Conservation (phyloP, 306 rosid genomes). For the Rubus idaeus region DNA sequence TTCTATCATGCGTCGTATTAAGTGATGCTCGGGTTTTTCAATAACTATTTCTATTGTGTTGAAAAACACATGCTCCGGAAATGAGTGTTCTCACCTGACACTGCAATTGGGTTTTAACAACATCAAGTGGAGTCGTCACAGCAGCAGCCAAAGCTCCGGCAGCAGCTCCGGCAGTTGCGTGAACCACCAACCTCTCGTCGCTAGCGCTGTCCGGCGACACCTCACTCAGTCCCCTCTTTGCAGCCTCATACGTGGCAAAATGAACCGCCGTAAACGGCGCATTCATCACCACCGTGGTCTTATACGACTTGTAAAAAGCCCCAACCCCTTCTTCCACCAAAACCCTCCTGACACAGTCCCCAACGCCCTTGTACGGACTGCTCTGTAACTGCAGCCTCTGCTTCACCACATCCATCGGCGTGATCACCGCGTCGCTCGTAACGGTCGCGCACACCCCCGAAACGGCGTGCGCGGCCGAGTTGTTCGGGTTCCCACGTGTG, state of each 20-base stretch:
- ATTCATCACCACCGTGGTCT: conserved; percentile 83
- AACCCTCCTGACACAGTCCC: conserved; percentile 70
- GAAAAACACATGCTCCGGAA: too few species aligned
- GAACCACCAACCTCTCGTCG: conserved; percentile 59
- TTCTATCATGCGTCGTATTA: too few species aligned
- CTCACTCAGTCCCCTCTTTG: conserved; percentile 53
- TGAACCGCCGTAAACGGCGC: conserved; percentile 83
- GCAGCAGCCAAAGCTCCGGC: conserved; percentile 77
- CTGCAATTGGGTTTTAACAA: conserved; percentile 78
- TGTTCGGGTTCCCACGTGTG: conserved; percentile 46
- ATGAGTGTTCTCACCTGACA: conserved; percentile 53
- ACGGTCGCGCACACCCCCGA: conserved; percentile 83
- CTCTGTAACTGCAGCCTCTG: conserved; percentile 79
- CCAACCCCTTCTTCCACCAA: conserved; percentile 71
- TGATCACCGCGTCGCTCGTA: conserved; percentile 75
- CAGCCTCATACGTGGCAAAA: conserved; percentile 68
- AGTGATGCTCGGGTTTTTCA: background rate
- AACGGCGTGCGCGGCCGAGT: conserved; percentile 49
- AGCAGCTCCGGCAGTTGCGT: conserved; percentile 78
- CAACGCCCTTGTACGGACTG: conserved; percentile 71
- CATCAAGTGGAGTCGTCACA: conserved; percentile 76
- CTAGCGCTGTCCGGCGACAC: conserved; percentile 45
- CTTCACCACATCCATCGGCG: conserved; percentile 95
- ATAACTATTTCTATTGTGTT: too few species aligned
- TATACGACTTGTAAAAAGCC: conserved; percentile 73